Base-by-base conservation (phyloP, 1,284 basidiomycete species). In the Melampsora larici-populina region DNA sequence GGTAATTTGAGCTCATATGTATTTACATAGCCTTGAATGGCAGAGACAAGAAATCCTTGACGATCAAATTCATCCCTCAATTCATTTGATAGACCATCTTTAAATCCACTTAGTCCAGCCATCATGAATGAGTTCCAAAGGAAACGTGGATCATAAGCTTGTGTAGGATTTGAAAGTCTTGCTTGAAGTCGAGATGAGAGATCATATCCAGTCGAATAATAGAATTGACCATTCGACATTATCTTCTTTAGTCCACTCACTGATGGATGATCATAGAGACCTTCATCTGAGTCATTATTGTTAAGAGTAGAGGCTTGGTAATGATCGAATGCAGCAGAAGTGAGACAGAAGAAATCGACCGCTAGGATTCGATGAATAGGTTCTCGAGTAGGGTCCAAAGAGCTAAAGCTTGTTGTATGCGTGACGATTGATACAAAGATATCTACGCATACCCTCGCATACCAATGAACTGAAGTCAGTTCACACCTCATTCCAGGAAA, bases 161-260 rank as follows among this genome's bases (percentile, higher is more conserved):
- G n/a, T n/a, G n/a, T n/a, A n/a, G n/a, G n/a, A n/a, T n/a, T n/a
- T n/a, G n/a, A n/a, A n/a, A n/a, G n/a, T n/a, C n/a, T n/a, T n/a
- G n/a, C n/a, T n/a, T n/a, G n/a, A n/a, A 97, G 86, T 31, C 93
- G 86, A 0, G 91, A 90, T 5, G 93, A 94, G 33, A 99, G 87
- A 84, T 99, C 95, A 90, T 94, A 97, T 5, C 90, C 88, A 79
- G 89, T 89, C 26, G 96, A 91, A 83, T 93, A 97, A 85, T 97
- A 99, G 86, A 99, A 99, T 0, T 91, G 90, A 3, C 94, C 94
- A 29, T 90, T 91, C 68, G 92, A 91, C 8, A 99, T 85, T 69
- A 98, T 94, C 84, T 97, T 97, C 69, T 90, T 91, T 81, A 99
- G 88, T 0, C 93, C 91, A 70, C 89, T 85, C 1, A 73, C 43